Percentiles rank a stretch among this genome's conserved stretches.
phyloP scores from a whole-genome alignment of 176 grass and related monocot species.

The Eragrostis curvula region DNA sequence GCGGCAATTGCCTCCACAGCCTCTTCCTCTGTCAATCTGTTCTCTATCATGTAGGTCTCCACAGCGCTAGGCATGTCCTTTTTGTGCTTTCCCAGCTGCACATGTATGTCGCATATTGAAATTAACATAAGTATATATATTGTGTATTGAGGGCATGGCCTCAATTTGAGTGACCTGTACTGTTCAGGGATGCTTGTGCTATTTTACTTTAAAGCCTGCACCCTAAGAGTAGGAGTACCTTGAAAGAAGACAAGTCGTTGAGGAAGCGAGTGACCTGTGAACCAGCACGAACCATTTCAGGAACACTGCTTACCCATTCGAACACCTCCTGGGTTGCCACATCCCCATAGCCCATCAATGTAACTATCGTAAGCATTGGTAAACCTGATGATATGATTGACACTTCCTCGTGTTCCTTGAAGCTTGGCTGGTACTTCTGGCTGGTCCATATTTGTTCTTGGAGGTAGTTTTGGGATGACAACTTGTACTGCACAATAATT shows the following conservation, averaged over 20 bases:
- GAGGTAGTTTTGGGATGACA: background rate
- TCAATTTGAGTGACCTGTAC: background rate
- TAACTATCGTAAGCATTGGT: background rate
- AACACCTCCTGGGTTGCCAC: background rate
- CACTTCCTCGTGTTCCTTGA: background rate
- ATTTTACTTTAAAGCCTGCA: background rate
- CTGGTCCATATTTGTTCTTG: background rate
- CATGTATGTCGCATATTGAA: background rate
- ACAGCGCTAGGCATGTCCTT: background rate
- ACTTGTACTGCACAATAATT: constrained; percentile 2
- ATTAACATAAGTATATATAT: background rate
- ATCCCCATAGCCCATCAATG: background rate
- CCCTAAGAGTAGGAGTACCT: background rate
- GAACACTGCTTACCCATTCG: background rate
- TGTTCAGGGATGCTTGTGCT: background rate
- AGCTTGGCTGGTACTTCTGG: constrained; percentile 11
- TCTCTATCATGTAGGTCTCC: constrained; percentile 18
- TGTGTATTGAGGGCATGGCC: background rate
- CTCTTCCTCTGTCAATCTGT: background rate
- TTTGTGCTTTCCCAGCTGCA: constrained; percentile 11
- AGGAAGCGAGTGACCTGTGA: constrained; percentile 8
- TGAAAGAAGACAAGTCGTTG: constrained; percentile 18
- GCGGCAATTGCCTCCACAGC: background rate
- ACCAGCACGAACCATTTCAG: background rate
- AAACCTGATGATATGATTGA: too few species aligned